Base-by-base conservation (phyloP, 148 eudicot species). In the Mesembryanthemum crystallinum region DNA sequence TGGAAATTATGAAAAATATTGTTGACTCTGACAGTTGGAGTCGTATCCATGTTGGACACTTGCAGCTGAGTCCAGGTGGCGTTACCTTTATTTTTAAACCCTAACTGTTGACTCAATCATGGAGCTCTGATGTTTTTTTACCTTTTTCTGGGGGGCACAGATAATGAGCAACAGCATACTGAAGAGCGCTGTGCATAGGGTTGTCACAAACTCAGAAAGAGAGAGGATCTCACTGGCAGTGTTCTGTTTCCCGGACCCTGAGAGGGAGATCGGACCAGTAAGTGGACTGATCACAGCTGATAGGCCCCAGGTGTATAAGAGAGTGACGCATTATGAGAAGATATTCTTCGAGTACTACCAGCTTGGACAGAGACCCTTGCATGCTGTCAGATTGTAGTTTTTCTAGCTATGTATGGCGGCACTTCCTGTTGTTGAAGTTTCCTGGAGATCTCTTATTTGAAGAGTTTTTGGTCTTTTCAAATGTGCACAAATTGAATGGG, bases 161-260 rank as follows among this genome's bases (percentile, higher is more conserved):
- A 84, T 86, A 81, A 82, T 84, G 82, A 86, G 87, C 35, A 88
- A 86, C 23, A 86, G 91, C 29, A 79, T 82, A 54, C 80, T 86
- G 75, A 82, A 82, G 80, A 86, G 86, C 77, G 80, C 89, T 8
- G 59, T 79, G 63, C 91, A 88, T 73, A 81, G 91, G 81, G 91
- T 83, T 71, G 82, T 81, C 27, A 85, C 87, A 29, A 86, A 79
- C 69, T 54, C 72, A 12, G 81, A 82, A 24, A 60, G 33, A 1
- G 86, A 84, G 69, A 84, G 87, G 76, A 79, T 84, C 30, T 71
- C 91, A 0, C 7, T 88, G 75, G 87, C 85, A 0, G 61, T 84
- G 77, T 86, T 84, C 58, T 76, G 73, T 47, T 57, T 43, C 23
- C 75, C 84, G 1, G 82, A 83, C 25, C 55, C 81, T 20, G 78